Percentiles rank a stretch among this genome's conserved stretches.
These are phyloP conservation scores for Termitomyces heimii DNA, from an alignment of 768 basidiomycete species.

Conservation along the genomic window DNA sequence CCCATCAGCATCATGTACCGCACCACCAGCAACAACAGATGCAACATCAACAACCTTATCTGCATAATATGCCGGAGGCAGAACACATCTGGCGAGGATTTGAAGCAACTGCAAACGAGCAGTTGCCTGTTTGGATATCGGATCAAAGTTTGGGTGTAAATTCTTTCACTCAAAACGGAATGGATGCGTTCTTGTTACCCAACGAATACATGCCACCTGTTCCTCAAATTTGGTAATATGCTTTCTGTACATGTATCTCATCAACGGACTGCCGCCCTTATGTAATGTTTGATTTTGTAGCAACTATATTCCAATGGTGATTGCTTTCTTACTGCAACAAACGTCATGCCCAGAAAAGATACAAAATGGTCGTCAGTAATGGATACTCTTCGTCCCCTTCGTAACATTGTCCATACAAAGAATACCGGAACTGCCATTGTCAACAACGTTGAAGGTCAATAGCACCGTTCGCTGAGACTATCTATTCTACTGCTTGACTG, in stretches of 20 bases:
- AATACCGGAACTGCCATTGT: constrained; percentile 29
- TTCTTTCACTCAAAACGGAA: constrained; percentile 73
- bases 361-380: constrained; percentile 8
- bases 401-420: constrained; percentile 24
- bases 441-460: constrained; percentile 42
- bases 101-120: constrained; percentile 65
- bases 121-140: constrained; percentile 81
- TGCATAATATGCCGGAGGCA: constrained; percentile 29
- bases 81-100: constrained; percentile 77
- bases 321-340: background rate
- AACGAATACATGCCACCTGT: constrained; percentile 65
- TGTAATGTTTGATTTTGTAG: constrained; percentile 9
- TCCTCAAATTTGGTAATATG: constrained; percentile 67
- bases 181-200: constrained; percentile 81
- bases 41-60: constrained; percentile 21
- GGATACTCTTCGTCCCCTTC: constrained; percentile 14
- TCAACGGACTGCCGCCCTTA: constrained; percentile 7
- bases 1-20: constrained; percentile 20
- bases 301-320: background rate
- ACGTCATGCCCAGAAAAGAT: background rate
- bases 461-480: background rate
- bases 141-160: constrained; percentile 77
- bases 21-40: constrained; percentile 20
- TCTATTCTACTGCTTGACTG: background rate
- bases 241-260: constrained; percentile 5